Base-by-base conservation (phyloP, 352 stramenopile genomes). In the Phytopythium sindhum region DNA sequence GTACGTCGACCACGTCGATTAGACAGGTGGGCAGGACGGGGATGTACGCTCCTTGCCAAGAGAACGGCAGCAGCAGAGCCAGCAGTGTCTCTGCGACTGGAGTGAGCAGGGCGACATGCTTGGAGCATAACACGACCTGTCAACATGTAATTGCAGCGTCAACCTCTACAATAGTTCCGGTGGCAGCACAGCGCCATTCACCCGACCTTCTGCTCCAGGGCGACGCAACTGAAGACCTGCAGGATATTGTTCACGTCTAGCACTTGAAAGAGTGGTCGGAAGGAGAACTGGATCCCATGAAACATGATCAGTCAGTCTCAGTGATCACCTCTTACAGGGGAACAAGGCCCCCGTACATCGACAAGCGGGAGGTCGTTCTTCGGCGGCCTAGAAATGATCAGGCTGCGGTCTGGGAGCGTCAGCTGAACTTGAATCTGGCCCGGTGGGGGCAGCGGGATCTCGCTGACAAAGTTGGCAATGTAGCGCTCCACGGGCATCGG, bases 401-500 rank as follows among this genome's bases (percentile, higher is more conserved):
- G 53, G 50, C 89, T 95, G n/a, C 84, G 72, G 70, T 98, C 86
- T 57, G 93, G 74, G 12, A 97, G 69, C 5, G 88, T 84, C 59
- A 96, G 87, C 62, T 96, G 81, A 1, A 98, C 93, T 79, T 97
- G 81, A 33, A 98, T 91, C 64, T 95, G 83, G 7, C 86, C 84
- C 8, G 82, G 95, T 7, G 97, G 96, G 9, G 97, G 97, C 35
- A 98, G 75, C 15, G 97, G 96, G 31, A 99, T 95, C 78, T 99
- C 97, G 44, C 77, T 80, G 55, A 98, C 92, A 71, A 99, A 98
- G 67, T 99, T 99, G 17, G 86, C 77, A 60, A 99, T 97, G 69
- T 99, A 99, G 44, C 96, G 74, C 71, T 99, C 97, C 41, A 99
- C 91, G 0, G 96, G 97, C 67, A 98, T 90, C 1, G 96, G 94